Base-by-base conservation (phyloP, 495 filamentous ascomycete genomes). In the Trichoderma parareesei region DNA sequence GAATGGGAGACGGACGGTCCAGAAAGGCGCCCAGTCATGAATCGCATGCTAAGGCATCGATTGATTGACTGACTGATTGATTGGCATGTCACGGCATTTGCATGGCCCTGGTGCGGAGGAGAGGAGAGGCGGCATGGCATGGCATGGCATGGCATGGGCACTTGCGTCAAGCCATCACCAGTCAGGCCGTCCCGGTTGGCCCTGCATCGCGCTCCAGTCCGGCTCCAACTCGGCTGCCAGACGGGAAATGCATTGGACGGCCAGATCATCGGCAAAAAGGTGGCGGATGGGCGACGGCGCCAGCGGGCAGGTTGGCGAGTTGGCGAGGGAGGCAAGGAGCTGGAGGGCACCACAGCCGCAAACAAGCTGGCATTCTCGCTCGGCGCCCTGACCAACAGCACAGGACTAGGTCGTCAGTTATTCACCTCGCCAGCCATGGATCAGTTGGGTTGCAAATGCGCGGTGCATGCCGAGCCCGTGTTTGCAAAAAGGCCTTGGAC, bases 371-470 rank as follows among this genome's bases (percentile, higher is more conserved):
- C 10, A 55, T 9, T 55, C 48, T 9, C 48, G 18, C 27, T 27
- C 27, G 27, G 27, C 27, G 27, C 27, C 27, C 27, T 27, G 27
- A 27, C 27, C 27, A 27, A 27, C 27, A 27, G 27, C 27, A 27
- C 27, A 27, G 27, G 27, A 27, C 27, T 27, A 27, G 27, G 27
- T 27, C 27, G 27, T 27, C 27, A 27, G 27, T 27, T 27, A 27
- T 37, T 57, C 53, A 57, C 9, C 53, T 35, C 53, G 53, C 53
- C 9, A 57, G 53, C 53, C 9, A 57, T 10, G 10, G 20, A 57
- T 10, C 18, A 57, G 53, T 57, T 57, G 27, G 53, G 53, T 57
- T 57, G 53, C 53, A 57, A 57, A 35, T 35, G 20, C 14, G 53
- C 53, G 37, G 27, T 57, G 18, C 53, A 55, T 55, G 48, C 48